Base-by-base conservation (phyloP, 2,329 filamentous ascomycete genomes). In the Rachicladosporium sp. region DNA sequence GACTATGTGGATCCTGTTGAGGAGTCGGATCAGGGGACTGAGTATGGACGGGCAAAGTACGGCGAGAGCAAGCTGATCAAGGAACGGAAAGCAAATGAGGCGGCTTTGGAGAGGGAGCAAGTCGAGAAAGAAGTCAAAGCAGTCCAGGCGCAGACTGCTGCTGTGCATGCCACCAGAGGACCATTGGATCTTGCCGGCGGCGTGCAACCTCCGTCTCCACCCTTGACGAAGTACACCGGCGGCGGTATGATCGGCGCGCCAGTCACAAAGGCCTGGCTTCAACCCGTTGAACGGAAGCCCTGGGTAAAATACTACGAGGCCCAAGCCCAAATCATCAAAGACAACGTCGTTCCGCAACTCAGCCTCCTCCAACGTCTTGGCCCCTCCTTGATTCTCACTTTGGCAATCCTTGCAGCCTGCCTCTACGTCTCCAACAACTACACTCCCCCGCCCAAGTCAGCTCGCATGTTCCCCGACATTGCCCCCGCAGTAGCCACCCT, bases 401-500 rank as follows among this genome's bases (percentile, higher is more conserved):
- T 63, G n/a, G 41, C 49, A 6, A 47, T 55, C 4, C 46, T 69
- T 11, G 61, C 54, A 19, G 52, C 66, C 31, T 65, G 61, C 50
- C 63, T 65, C 46, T 49, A 61, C 35, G 64, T 70, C 31, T 58
- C 68, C 9, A 55, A 66, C 40, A 65, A 60, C 38, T 75, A 69
- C 42, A 71, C 74, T 5, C 68, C 69, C 8, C 63, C 63, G 49
- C 55, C 63, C 23, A 51, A 50, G 4, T 54, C 67, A 41, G 65
- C 69, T 15, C 66, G 80, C 36, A 50, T 82, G 30, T 74, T 71
- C 54, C 75, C 74, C 2, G 72, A 78, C 31, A 59, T 79, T 2
- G 71, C 78, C 1, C 73, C 78, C 2, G 69, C 78, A 10, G 67
- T 72, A 3, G 76, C 77, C 9, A 85, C 83, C 2, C 64, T 85